Evolutionary conservation across 192 early-diverging fungal genomes (phyloP).

Genomic region (Backusella westeae): DNA sequence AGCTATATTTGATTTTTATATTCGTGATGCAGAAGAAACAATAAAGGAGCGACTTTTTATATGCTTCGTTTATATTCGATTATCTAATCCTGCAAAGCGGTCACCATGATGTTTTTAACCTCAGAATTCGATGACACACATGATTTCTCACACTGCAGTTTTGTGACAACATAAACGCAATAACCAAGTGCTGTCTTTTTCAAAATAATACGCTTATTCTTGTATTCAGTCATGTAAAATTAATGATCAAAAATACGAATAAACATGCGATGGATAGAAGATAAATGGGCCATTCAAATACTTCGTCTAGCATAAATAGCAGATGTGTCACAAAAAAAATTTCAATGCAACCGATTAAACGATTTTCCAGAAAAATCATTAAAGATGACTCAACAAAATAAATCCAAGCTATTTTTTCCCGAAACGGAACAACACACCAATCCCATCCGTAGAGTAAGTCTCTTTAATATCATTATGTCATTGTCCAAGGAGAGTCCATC

Average conservation of each 20-base stretch:
- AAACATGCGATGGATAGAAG: not conserved
- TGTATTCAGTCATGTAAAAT: not conserved
- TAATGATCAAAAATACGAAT: not conserved
- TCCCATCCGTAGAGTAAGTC: not conserved
- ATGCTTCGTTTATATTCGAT: not conserved
- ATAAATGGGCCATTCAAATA: not conserved
- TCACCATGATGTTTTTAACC: not conserved
- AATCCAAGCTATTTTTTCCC: not conserved
- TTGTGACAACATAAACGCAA: not conserved
- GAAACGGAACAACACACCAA: not conserved
- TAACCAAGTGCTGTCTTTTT: not conserved
- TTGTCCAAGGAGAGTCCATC: too few relatives aligned
- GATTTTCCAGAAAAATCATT: not conserved
- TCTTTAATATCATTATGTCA: too few relatives aligned
- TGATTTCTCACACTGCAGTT: not conserved
- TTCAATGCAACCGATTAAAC: not conserved
- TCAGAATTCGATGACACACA: not conserved
- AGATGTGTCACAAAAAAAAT: not conserved
- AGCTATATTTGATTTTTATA: not conserved
- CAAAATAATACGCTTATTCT: not conserved
- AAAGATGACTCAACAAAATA: not conserved
- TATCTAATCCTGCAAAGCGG: not conserved
- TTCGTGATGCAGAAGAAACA: not conserved
- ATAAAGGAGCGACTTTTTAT: not conserved
- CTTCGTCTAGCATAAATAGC: not conserved